Evolutionary conservation across 192 early-diverging fungal genomes (phyloP), one percentile per base, ranked within the genome.

Genomic region (Coemansia sp.): DNA sequence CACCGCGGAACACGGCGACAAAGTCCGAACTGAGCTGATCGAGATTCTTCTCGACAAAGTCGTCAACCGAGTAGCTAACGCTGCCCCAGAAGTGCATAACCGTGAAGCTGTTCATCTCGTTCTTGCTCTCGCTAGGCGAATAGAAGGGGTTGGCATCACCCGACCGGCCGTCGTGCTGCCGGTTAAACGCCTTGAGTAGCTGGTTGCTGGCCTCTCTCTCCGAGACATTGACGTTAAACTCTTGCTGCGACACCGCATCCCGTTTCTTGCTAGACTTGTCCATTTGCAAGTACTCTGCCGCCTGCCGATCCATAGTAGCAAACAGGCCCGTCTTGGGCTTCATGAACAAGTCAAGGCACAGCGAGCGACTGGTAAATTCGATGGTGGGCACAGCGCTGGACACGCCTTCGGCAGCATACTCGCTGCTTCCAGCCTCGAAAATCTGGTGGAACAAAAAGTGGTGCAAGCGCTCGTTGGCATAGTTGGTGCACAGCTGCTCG

Each of bases 381-480:
- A 89, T 80, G 4, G 82, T 71, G 31, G 36, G 19, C 7, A 68
- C 70, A 44, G 64, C 59, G 24, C 24, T 27, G 24, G 24, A 27
- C 14, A 91, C 70, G 36, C 87, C 90, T 56, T 93, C 93, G 33
- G 72, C 53, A 0, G 73, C 80, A 62, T 89, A 89, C 39, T 90
- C 87, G 31, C 80, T 70, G 41, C 75, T 83, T 63, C 87, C 87
- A 4, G 81, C 75, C 70, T 94, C 93, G 65, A 94, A 91, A 51
- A 92, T 72, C 42, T 89, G 86, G 42, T 88, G 85, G 41, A 88
- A 79, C 64, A 88, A 73, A 64, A 93, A 93, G 63, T 89, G 85
- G 63, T 94, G 90, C 11, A 96, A 78, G 59, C 94, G 88, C 78
- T 97, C 95, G 75, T 92, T 95, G 56, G 94, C 89, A 72, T 90